Base-by-base conservation (phyloP, 345 rosid species). In the Boechera stricta region DNA sequence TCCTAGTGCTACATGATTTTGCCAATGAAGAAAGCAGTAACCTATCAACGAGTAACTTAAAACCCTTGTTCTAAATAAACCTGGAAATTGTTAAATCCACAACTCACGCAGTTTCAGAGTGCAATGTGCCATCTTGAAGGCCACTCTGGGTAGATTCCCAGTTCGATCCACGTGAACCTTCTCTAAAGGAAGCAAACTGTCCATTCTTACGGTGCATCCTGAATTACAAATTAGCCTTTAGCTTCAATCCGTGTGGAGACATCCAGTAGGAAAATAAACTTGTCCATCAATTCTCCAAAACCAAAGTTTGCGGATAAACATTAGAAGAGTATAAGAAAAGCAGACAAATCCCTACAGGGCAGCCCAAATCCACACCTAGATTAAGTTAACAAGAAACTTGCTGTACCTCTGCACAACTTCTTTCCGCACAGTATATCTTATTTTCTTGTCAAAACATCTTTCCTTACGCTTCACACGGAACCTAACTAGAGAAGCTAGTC, bases 381-480 rank as follows among this genome's bases (percentile, higher is more conserved):
- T 24, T 53, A 53, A 10, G 6, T 26, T 53, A 26, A 53, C 58
- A 53, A 26, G 58, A 53, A 53, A 53, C 33, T 26, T 53, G n/a
- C 10, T 53, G 28, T 53, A 53, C 31, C 58, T 53, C 33, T 53
- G 8, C 3, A 33, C 58, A 53, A 53, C 33, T 53, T 53, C 58
- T 53, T 53, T 53, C 2, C 8, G n/a, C 58, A 53, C 58, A 53
- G n/a, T 53, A 53, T 53, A 53, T 53, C 58, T 53, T 26, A 26
- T 53, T 53, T 53, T 53, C 13, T 26, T 53, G 58, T 53, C 33
- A 53, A 53, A 53, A 53, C 33, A 53, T 53, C n/a, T 26, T 10
- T 53, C 33, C 13, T 26, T 26, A 10, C 33, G n/a, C 58, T 53
- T 53, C 58, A 26, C 58, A 53, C 33, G 33, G 58, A 53, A 53